These are phyloP conservation scores for Gymnopilus junonius DNA, from an alignment of 768 basidiomycete species.

Conservation along the genomic window DNA sequence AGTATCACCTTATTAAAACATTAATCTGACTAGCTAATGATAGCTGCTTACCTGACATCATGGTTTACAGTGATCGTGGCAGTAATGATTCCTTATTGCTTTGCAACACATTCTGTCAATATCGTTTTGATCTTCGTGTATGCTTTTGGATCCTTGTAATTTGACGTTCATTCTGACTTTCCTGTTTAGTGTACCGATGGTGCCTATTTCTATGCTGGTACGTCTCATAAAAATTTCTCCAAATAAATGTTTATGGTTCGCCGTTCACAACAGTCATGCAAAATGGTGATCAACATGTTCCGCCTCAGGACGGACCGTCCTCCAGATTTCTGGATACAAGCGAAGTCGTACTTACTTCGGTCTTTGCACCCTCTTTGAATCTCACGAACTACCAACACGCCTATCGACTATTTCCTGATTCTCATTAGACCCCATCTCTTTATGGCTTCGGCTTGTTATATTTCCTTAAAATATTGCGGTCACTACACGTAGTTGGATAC, in stretches of 20 bases:
- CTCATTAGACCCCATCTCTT: not conserved
- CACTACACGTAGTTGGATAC: too few species aligned
- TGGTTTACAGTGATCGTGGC: not conserved
- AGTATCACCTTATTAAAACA: not conserved
- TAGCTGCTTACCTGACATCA: too few species aligned
- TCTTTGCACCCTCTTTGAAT: not conserved
- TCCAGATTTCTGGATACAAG: not conserved
- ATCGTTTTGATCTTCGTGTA: constrained; percentile 9
- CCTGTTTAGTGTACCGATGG: constrained; percentile 2
- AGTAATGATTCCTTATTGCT: constrained; percentile 8
- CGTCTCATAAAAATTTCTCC: not conserved
- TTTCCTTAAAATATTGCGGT: too few species aligned
- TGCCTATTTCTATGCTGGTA: constrained; percentile 8
- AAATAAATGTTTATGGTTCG: not conserved
- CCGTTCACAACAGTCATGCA: not conserved
- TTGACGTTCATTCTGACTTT: not conserved
- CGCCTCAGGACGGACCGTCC: not conserved
- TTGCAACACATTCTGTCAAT: constrained; percentile 2
- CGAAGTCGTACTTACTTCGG: not conserved
- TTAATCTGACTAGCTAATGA: too few species aligned
- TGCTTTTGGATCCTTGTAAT: not conserved
- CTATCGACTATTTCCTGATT: not conserved
- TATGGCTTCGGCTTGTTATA: too few species aligned
- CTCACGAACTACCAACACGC: not conserved
- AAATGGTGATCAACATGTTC: not conserved